Conservation (phyloP, 1,139 yeast genomes). For the Candida glucosophila region DNA sequence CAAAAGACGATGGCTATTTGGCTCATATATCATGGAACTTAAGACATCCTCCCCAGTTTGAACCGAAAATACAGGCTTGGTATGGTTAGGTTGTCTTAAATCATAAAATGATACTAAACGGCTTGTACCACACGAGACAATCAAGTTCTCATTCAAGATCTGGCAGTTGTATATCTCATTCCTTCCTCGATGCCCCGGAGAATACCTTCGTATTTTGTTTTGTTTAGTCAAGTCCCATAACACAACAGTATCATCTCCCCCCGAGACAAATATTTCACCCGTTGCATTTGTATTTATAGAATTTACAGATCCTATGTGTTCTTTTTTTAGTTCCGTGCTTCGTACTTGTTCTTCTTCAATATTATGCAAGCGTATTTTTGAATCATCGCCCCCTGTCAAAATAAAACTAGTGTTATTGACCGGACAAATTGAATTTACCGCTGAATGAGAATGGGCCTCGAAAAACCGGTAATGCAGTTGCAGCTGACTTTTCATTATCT, state of each 20-base stretch:
- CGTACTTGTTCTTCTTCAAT: conserved; percentile 4
- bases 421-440: conserved; percentile 13
- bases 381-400: conserved; percentile 17
- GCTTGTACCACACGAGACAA: conserved; percentile 18
- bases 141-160: conserved; percentile 9
- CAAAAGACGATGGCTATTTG: conserved; percentile 6
- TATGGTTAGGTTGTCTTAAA: conserved; percentile 5
- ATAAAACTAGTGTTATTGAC: conserved; percentile 12
- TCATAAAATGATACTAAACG: conserved; percentile 9
- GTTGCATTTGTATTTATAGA: conserved; percentile 9
- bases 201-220: conserved; percentile 5
- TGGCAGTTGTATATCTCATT: conserved; percentile 7
- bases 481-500: conserved; percentile 1
- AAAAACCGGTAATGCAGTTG: conserved; percentile 5
- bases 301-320: conserved; percentile 12
- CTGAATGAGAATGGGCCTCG: conserved; percentile 8
- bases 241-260: conserved; percentile 5
- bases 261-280: conserved; percentile 6
- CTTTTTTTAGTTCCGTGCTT: conserved; percentile 9
- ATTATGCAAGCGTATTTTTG: conserved; percentile 11
- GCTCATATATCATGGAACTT: conserved; percentile 14
- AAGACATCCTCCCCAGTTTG: conserved; percentile 22
- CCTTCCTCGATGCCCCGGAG: conserved; percentile 5
- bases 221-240: conserved; percentile 12
- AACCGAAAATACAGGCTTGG: conserved; percentile 6